These are phyloP conservation scores for Ceratorhiza oryzae-sativae DNA, from an alignment of 1,284 basidiomycete genomes.

Conservation along the genomic window DNA sequence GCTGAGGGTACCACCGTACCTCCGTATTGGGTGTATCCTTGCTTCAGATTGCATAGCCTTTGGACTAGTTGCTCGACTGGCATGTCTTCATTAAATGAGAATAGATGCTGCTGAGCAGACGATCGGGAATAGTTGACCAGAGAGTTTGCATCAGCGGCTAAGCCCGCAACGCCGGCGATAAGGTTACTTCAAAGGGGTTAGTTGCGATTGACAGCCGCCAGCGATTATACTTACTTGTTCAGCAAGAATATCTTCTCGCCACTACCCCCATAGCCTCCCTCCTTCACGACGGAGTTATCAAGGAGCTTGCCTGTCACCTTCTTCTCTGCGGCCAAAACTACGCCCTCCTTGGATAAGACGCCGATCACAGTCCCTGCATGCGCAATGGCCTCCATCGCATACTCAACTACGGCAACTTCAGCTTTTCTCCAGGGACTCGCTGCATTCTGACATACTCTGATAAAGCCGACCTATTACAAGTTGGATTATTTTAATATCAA, in stretches of 20 bases:
- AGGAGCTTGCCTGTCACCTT: slow-evolving; percentile 98
- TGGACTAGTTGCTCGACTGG: slow-evolving; percentile 97
- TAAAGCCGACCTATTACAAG: slow-evolving; percentile 75
- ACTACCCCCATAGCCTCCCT: slow-evolving; percentile 89
- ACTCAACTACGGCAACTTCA: slow-evolving; percentile 74
- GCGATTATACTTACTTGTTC: slow-evolving; percentile 63
- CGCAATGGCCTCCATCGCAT: slow-evolving; percentile 99
- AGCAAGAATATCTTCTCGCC: slow-evolving; percentile 98
- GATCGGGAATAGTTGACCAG: slow-evolving; percentile 94
- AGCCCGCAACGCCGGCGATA: slow-evolving; percentile 92
- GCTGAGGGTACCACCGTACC: slow-evolving; percentile 59
- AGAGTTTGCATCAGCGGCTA: slow-evolving; percentile 97
- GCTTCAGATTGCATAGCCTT: slow-evolving; percentile 95
- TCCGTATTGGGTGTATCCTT: slow-evolving; percentile 98
- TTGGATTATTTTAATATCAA: slow-evolving; percentile 41
- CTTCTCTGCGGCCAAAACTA: slow-evolving; percentile 99
- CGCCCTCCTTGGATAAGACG: slow-evolving; percentile 93
- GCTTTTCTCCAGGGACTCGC: background rate
- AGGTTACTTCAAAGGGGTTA: slow-evolving; percentile 73
- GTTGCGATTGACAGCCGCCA: slow-evolving; percentile 14
- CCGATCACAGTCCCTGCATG: slow-evolving; percentile 96
- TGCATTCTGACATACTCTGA: slow-evolving; percentile 70
- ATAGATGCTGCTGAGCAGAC: slow-evolving; percentile 87
- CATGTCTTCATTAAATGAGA: slow-evolving; percentile 95
- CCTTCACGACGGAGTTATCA: slow-evolving; percentile 84